A percentile compares a stretch with the other conserved stretches of the same genome.
Evolutionary conservation across 208 protist species (phyloP).

Genomic region (Crithidia expoeki): DNA sequence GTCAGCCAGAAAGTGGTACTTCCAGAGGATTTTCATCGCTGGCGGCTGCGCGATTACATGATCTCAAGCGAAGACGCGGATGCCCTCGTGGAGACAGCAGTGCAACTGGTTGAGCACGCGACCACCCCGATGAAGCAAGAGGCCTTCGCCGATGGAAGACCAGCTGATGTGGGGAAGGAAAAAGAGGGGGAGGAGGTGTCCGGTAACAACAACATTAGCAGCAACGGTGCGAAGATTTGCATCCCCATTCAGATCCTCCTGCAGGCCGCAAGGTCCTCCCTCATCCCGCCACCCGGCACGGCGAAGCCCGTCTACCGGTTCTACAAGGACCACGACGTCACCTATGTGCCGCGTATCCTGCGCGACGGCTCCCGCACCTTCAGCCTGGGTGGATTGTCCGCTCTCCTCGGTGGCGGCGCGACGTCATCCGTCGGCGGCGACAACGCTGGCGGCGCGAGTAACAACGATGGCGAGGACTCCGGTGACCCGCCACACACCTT

Average conservation of each 20-base stretch:
- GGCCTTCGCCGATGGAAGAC: background rate
- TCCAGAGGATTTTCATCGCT: conserved; percentile 65
- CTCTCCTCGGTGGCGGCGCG: background rate
- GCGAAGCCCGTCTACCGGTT: conserved; percentile 57
- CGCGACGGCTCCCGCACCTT: conserved; percentile 74
- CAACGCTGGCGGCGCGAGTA: conserved; percentile 4
- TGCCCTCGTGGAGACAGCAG: conserved; percentile 46
- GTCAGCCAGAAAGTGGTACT: conserved; percentile 28
- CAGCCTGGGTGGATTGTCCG: conserved; percentile 50
- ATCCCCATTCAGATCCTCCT: conserved; percentile 44
- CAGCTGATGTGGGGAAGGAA: background rate
- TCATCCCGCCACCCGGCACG: conserved; percentile 30
- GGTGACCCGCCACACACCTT: conserved; percentile 58
- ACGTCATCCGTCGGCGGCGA: conserved; percentile 11
- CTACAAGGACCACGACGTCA: conserved; percentile 66
- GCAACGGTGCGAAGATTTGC: background rate
- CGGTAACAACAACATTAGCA: background rate
- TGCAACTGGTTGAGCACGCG: conserved; percentile 42
- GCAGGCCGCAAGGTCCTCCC: conserved; percentile 43
- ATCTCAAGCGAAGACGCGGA: conserved; percentile 58
- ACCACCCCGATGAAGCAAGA: background rate
- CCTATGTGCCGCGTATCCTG: conserved; percentile 72
- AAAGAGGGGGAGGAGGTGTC: background rate
- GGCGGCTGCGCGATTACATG: conserved; percentile 63
- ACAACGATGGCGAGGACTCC: conserved; percentile 21